These are phyloP conservation scores for Colletotrichum truncatum DNA, from an alignment of 2,329 filamentous ascomycete genomes.

Conservation along the genomic window DNA sequence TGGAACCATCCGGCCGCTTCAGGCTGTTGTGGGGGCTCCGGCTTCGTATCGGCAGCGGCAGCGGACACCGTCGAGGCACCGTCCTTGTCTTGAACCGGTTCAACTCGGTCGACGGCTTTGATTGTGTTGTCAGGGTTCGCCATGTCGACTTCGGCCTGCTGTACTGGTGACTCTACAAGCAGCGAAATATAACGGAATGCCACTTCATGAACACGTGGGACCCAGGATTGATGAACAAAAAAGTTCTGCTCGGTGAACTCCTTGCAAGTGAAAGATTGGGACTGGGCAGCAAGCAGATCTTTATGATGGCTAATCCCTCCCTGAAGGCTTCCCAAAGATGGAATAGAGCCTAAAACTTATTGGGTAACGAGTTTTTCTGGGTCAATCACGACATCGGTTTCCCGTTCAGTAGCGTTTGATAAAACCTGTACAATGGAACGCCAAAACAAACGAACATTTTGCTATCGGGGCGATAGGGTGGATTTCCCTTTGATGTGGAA, in stretches of 20 bases:
- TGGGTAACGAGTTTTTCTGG: constrained; percentile 27
- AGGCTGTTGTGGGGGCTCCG: constrained; percentile 25
- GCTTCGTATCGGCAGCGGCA: constrained; percentile 15
- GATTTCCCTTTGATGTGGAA: background rate
- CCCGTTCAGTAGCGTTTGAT: background rate
- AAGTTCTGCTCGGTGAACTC: background rate
- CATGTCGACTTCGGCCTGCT: background rate
- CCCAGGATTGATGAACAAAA: background rate
- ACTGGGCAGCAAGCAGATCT: constrained; percentile 4
- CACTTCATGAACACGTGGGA: background rate
- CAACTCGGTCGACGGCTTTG: background rate
- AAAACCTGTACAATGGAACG: background rate
- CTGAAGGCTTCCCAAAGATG: background rate
- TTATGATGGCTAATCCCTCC: background rate
- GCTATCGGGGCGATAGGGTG: background rate
- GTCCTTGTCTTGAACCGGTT: constrained; percentile 14
- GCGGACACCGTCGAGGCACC: constrained; percentile 8
- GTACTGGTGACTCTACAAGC: background rate
- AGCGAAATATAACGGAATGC: background rate
- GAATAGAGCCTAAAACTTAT: constrained; percentile 1
- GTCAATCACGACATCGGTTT: constrained; percentile 24
- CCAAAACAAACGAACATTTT: background rate
- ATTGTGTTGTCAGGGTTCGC: constrained; percentile 2
- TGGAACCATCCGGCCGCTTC: constrained; percentile 41
- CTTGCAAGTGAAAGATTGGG: background rate